Conservation (phyloP, 805 yeast species). For the Wickerhamiella brachini region DNA sequence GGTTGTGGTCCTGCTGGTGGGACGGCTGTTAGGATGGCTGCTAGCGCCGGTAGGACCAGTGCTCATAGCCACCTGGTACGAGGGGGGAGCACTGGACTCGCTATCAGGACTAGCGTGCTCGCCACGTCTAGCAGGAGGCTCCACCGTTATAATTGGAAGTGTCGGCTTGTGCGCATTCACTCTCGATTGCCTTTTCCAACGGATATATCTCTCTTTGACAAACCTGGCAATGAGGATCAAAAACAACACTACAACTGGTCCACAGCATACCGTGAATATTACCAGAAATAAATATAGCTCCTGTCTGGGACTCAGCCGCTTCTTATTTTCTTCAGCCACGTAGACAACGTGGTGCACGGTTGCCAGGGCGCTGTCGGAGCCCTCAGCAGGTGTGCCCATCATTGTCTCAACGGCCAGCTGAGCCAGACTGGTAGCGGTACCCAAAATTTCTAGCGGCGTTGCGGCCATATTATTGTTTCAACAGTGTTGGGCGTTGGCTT, state of each 20-base stretch:
- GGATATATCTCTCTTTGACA: neutral
- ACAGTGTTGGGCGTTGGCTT: neutral
- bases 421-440: neutral
- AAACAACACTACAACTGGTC: neutral
- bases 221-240: neutral
- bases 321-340: neutral
- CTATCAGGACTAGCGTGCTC: neutral
- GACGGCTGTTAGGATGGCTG: no score
- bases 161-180: neutral
- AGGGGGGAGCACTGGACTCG: neutral
- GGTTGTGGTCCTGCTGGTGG: no score
- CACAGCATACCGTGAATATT: neutral
- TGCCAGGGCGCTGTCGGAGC: neutral
- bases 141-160: neutral
- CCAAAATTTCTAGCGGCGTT: neutral
- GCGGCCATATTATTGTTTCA: neutral
- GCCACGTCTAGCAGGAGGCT: neutral
- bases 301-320: neutral
- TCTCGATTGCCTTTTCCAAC: neutral
- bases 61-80: neutral
- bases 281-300: neutral
- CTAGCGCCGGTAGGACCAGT: neutral
- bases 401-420: neutral
- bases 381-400: neutral
- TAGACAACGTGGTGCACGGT: neutral